These are phyloP conservation scores for Salmacisia buchloeana DNA, from an alignment of 1,284 basidiomycete species.

Conservation along the genomic window DNA sequence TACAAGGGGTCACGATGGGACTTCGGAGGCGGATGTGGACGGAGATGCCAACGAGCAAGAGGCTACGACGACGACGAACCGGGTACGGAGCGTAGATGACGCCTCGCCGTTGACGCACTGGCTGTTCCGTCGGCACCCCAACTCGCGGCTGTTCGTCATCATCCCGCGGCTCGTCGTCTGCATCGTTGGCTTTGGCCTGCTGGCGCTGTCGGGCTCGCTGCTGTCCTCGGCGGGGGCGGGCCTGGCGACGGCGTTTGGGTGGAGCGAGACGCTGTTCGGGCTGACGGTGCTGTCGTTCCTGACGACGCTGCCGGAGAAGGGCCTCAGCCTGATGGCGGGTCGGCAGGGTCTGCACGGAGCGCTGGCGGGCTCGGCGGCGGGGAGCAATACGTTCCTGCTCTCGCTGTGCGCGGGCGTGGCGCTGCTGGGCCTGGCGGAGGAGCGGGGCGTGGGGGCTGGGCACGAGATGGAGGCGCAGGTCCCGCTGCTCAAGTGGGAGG, in stretches of 20 bases:
- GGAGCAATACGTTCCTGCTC: conserved; percentile 48
- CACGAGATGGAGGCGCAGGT: not conserved
- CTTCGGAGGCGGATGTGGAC: no score
- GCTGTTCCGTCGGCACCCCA: not conserved
- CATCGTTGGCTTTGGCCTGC: conserved; percentile 24
- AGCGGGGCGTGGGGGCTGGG: conserved; percentile 15
- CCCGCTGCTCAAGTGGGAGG: conserved; percentile 18
- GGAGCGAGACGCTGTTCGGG: conserved; percentile 42
- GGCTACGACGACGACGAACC: not conserved
- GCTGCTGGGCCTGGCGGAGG: conserved; percentile 23
- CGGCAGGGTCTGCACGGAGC: conserved; percentile 37
- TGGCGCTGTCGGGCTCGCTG: conserved; percentile 42
- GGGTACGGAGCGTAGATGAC: not conserved
- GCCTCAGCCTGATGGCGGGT: conserved; percentile 41
- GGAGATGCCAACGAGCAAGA: no score
- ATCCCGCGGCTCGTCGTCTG: not conserved
- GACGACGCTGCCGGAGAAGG: conserved; percentile 49
- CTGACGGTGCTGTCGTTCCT: conserved; percentile 45
- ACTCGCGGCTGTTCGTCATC: not conserved
- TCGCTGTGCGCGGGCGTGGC: conserved; percentile 46
- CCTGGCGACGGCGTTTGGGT: conserved; percentile 31
- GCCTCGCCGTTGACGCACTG: not conserved
- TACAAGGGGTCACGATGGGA: no score
- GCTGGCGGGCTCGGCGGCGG: conserved; percentile 47
- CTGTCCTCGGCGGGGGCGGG: conserved; percentile 39